These are phyloP conservation scores for Fagopyrum homotropicum DNA, from an alignment of 148 eudicot genomes.

Conservation along the genomic window DNA sequence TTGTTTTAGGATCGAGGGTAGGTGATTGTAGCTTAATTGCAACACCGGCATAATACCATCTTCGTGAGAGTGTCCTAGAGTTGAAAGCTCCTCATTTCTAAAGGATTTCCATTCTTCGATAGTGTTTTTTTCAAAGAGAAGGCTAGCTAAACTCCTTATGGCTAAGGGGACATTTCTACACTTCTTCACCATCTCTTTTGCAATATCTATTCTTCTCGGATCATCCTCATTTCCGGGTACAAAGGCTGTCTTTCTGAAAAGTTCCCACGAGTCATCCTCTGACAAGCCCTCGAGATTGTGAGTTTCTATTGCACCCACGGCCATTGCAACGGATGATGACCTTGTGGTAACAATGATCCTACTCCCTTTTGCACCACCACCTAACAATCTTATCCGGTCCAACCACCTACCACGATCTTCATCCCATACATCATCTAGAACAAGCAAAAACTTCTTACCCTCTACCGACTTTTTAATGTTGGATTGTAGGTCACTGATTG, in stretches of 20 bases:
- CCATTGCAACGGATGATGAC: not conserved
- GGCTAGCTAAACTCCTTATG: no score
- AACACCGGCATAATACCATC: conserved; percentile 12
- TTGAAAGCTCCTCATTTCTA: conserved; percentile 6
- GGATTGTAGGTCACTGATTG: not conserved
- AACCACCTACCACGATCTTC: not conserved
- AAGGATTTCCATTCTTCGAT: not conserved
- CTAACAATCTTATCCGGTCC: not conserved
- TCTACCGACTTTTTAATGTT: not conserved
- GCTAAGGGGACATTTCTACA: no score
- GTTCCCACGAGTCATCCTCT: conserved; percentile 18
- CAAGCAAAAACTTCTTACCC: no score
- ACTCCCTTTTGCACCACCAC: not conserved
- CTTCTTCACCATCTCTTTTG: no score
- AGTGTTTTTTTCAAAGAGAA: no score
- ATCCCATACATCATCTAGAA: not conserved
- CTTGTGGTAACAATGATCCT: not conserved
- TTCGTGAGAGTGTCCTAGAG: not conserved
- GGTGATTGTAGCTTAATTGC: conserved; percentile 28
- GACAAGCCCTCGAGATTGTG: conserved; percentile 19
- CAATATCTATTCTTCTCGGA: not conserved
- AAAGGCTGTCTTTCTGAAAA: conserved; percentile 15
- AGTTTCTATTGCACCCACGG: not conserved
- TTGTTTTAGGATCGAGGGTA: conserved; percentile 23
- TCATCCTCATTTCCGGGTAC: not conserved